Conservation (phyloP, 805 yeast species). For the Candida montana region DNA sequence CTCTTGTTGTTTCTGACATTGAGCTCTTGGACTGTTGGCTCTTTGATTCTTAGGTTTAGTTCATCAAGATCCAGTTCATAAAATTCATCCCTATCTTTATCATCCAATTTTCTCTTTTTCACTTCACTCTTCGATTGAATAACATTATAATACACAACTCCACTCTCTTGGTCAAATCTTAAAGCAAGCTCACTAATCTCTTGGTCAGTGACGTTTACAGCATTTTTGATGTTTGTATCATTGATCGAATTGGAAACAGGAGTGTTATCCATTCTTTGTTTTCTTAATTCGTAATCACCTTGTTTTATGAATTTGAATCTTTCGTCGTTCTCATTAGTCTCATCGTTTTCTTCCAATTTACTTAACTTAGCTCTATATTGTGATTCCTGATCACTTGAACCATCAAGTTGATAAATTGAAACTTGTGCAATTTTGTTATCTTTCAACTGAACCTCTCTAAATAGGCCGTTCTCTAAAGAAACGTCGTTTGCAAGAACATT, state of each 20-base stretch:
- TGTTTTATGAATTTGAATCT: conserved; percentile 54
- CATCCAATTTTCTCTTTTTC: conserved; percentile 73
- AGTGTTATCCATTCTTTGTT: conserved; percentile 12
- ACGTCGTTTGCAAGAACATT: conserved; percentile 29
- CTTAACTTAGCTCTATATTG: conserved; percentile 37
- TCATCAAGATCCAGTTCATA: conserved; percentile 55
- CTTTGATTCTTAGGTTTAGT: conserved; percentile 59
- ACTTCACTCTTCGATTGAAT: conserved; percentile 71
- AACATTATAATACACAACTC: conserved; percentile 72
- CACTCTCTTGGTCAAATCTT: conserved; percentile 47
- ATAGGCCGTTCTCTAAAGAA: conserved; percentile 48
- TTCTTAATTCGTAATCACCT: conserved; percentile 76
- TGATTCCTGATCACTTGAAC: conserved; percentile 30
- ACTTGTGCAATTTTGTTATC: conserved; percentile 62
- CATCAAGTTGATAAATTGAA: conserved; percentile 53
- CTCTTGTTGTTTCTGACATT: conserved; percentile 62
- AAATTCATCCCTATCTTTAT: conserved; percentile 44
- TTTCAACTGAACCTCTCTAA: conserved; percentile 66
- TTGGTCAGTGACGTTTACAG: conserved; percentile 9
- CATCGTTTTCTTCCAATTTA: conserved; percentile 45
- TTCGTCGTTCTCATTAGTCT: conserved; percentile 27
- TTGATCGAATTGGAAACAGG: conserved; percentile 9
- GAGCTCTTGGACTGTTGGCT: conserved; percentile 66
- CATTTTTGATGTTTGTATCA: conserved; percentile 22
- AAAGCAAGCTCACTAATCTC: conserved; percentile 55